phyloP scores from a whole-genome alignment of 306 rosid species.

The Casuarina glauca region DNA sequence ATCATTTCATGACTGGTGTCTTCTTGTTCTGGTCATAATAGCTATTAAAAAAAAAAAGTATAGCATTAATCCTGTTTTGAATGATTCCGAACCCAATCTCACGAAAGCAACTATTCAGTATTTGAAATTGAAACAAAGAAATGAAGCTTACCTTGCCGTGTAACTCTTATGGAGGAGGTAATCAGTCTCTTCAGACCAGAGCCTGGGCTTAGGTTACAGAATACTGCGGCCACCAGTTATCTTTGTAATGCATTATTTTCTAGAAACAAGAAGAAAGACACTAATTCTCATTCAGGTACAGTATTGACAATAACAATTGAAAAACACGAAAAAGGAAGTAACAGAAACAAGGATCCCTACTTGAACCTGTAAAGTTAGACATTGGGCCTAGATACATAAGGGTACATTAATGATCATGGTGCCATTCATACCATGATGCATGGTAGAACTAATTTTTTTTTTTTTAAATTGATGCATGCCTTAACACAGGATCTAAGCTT shows the following conservation, averaged over 20 bases:
- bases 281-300: not conserved
- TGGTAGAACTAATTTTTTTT: too few relatives aligned
- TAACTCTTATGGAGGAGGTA: constrained; percentile 16
- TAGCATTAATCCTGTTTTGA: not conserved
- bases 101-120: not conserved
- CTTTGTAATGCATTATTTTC: not conserved
- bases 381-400: too few relatives aligned
- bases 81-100: not conserved
- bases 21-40: not conserved
- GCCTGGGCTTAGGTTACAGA: constrained; percentile 37
- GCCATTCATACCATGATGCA: too few relatives aligned
- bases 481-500: too few relatives aligned
- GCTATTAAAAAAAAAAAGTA: not conserved
- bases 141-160: constrained; percentile 40
- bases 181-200: constrained; percentile 33
- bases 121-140: not conserved
- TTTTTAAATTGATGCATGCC: too few relatives aligned
- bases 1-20: not conserved
- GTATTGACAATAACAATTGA: not conserved
- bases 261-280: constrained; percentile 3
- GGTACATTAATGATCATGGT: too few relatives aligned
- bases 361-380: too few relatives aligned
- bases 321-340: not conserved
- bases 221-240: constrained; percentile 42
- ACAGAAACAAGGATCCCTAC: too few relatives aligned